phyloP scores from a whole-genome alignment of 352 stramenopile genomes.

The Phytophthora aleatoria region DNA sequence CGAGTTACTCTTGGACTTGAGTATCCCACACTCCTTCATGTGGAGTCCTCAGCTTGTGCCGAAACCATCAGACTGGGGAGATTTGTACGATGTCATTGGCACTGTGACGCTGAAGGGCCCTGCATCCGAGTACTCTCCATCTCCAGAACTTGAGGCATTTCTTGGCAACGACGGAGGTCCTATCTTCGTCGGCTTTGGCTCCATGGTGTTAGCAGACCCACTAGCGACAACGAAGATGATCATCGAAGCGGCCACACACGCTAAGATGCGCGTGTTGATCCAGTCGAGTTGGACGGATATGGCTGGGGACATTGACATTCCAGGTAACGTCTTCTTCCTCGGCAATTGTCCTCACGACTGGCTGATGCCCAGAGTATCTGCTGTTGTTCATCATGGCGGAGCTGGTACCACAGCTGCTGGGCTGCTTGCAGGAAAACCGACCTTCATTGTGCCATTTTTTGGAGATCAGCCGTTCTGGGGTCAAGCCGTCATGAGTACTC shows the following conservation, averaged over 20 bases:
- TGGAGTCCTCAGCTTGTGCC: constrained; percentile 63
- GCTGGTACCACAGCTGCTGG: constrained; percentile 92
- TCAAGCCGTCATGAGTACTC: constrained; percentile 74
- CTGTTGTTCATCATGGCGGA: constrained; percentile 77
- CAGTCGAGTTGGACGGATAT: constrained; percentile 89
- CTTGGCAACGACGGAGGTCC: constrained; percentile 52
- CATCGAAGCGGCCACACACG: constrained; percentile 60
- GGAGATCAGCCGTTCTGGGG: constrained; percentile 95
- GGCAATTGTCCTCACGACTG: constrained; percentile 88
- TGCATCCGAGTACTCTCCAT: constrained; percentile 31
- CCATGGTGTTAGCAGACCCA: constrained; percentile 90
- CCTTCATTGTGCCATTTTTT: constrained; percentile 95
- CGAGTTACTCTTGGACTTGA: constrained; percentile 49
- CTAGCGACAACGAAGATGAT: constrained; percentile 79
- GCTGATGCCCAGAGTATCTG: constrained; percentile 87
- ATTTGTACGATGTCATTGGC: constrained; percentile 55
- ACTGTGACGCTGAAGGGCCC: constrained; percentile 48
- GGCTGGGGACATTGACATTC: constrained; percentile 45
- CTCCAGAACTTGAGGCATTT: constrained; percentile 33
- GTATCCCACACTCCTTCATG: constrained; percentile 69
- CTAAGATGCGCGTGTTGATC: constrained; percentile 81
- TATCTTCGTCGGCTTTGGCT: constrained; percentile 94
- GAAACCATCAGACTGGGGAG: constrained; percentile 61
- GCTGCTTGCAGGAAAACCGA: constrained; percentile 89
- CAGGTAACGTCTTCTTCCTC: constrained; percentile 63